Evolutionary conservation across 2,329 filamentous ascomycete species (phyloP).

Genomic region (Aaosphaeria arxii): DNA sequence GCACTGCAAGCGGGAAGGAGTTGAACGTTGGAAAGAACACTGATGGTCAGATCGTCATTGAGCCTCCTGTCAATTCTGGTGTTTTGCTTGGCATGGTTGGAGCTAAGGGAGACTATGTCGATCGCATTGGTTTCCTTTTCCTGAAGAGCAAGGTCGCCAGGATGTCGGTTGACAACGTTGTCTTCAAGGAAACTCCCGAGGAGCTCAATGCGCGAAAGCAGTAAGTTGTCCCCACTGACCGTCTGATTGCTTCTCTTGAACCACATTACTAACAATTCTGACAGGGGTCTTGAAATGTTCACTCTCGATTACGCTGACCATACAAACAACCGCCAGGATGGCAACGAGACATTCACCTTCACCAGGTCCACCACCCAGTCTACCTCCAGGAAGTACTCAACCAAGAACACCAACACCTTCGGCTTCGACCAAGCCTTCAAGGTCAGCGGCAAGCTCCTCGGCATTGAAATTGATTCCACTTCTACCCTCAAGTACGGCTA

Average conservation of each 20-base stretch:
- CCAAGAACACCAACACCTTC: constrained; percentile 8
- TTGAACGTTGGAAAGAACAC: constrained; percentile 16
- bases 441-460: constrained; percentile 14
- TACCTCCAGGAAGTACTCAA: constrained; percentile 7
- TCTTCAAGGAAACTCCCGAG: constrained; percentile 15
- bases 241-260: neutral
- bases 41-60: constrained; percentile 8
- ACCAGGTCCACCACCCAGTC: constrained; percentile 5
- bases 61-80: constrained; percentile 9
- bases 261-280: neutral
- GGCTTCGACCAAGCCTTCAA: constrained; percentile 8
- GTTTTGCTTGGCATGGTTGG: constrained; percentile 15
- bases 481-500: constrained; percentile 11
- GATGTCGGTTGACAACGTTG: constrained; percentile 9
- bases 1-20: constrained; percentile 8
- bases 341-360: constrained; percentile 12
- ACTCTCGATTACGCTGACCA: constrained; percentile 15
- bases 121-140: constrained; percentile 13
- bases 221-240: neutral
- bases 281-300: constrained; percentile 6
- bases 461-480: constrained; percentile 9
- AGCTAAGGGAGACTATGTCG: constrained; percentile 3
- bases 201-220: constrained; percentile 10
- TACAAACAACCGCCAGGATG: constrained; percentile 8
- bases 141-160: constrained; percentile 14